Evolutionary conservation across 306 rosid genomes (phyloP).

Genomic region (Malus orientalis): DNA sequence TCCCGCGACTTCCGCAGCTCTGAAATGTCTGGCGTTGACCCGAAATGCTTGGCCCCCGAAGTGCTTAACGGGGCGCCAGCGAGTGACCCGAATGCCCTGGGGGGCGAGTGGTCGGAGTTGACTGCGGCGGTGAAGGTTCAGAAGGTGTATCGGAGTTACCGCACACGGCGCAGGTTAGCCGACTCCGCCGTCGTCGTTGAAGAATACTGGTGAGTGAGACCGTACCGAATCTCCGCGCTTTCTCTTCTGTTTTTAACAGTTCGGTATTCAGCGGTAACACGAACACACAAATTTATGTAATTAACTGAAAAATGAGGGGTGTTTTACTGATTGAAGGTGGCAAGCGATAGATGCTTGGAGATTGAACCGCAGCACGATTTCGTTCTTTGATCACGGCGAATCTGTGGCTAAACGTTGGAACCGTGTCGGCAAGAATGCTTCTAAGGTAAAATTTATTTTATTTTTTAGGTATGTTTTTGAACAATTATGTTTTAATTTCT

Average conservation of each 20-base stretch:
- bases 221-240: not conserved
- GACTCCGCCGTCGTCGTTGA: constrained; percentile 93
- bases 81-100: not conserved
- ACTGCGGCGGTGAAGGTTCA: constrained; percentile 63
- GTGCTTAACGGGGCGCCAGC: not conserved
- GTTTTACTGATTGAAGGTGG: constrained; percentile 53
- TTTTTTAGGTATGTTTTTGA: not conserved
- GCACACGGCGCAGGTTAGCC: constrained; percentile 82
- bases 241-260: not conserved
- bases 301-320: not conserved
- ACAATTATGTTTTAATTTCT: not conserved
- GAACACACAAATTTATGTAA: not conserved
- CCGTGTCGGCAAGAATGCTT: constrained; percentile 65
- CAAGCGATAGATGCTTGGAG: constrained; percentile 65
- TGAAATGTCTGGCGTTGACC: constrained; percentile 8
- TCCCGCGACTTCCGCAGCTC: constrained; percentile 4
- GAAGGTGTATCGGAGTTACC: constrained; percentile 78
- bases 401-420: constrained; percentile 59
- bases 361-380: constrained; percentile 65
- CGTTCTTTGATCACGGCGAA: constrained; percentile 70
- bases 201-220: constrained; percentile 61
- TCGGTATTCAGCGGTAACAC: not conserved
- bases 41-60: not conserved
- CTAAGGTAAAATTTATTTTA: constrained; percentile 38
- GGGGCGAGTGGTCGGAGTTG: constrained; percentile 5